Evolutionary conservation across 1,139 yeast species (phyloP).

Genomic region (Sporopachydermia cereana): DNA sequence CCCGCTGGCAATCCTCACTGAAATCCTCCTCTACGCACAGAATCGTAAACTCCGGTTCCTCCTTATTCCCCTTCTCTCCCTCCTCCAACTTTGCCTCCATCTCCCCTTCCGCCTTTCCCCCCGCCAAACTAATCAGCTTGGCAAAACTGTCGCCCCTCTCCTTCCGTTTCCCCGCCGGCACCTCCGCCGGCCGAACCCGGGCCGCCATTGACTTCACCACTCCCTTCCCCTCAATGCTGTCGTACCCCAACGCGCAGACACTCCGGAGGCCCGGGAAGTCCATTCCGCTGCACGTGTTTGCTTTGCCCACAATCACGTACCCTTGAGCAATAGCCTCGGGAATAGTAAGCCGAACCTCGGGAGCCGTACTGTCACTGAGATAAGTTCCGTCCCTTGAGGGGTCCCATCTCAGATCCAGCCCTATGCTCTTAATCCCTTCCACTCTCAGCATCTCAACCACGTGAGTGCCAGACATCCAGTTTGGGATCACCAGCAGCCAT

Average conservation of each 20-base stretch:
- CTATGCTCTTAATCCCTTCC: not conserved
- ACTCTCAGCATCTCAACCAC: not conserved
- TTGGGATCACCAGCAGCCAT: not conserved
- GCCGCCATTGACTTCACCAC: not conserved
- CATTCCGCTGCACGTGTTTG: not conserved
- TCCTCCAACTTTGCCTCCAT: not conserved
- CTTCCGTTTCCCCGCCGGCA: not conserved
- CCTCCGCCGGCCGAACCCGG: not conserved
- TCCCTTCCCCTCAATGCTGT: constrained; percentile 2
- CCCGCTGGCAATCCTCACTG: not conserved
- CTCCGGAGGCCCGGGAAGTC: not conserved
- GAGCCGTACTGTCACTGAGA: not conserved
- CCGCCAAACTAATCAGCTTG: not conserved
- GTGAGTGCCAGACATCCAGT: not conserved
- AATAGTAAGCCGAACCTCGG: not conserved
- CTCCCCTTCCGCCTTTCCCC: not conserved
- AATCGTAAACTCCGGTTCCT: not conserved
- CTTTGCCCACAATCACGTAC: constrained; percentile 5
- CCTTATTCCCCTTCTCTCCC: not conserved
- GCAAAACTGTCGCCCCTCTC: not conserved
- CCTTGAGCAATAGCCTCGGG: not conserved
- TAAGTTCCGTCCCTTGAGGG: not conserved
- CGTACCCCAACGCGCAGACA: constrained; percentile 2
- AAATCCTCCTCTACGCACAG: constrained; percentile 1
- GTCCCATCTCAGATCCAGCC: not conserved